Evolutionary conservation across 2,329 filamentous ascomycete genomes (phyloP).

Genomic region (Apiospora sp.): DNA sequence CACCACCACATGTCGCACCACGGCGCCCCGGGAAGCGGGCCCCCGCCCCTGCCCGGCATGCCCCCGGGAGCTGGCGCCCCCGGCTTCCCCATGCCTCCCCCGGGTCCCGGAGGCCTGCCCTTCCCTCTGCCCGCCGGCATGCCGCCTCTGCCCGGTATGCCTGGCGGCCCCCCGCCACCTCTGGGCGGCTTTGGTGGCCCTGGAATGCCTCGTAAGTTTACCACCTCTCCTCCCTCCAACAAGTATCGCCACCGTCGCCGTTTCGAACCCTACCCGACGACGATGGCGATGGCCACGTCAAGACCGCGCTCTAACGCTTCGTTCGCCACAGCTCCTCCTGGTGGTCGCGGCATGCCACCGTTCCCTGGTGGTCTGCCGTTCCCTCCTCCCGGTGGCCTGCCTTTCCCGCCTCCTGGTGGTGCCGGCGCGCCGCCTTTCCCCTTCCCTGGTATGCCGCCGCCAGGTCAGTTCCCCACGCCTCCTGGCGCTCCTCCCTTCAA

Average conservation of each 20-base stretch:
- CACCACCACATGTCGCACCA: slow-evolving; percentile 40
- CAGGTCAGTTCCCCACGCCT: slow-evolving; percentile 48
- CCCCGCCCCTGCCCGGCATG: slow-evolving; percentile 61
- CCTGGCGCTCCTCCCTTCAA: slow-evolving; percentile 45
- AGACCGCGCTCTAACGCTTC: slow-evolving; percentile 24
- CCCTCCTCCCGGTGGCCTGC: slow-evolving; percentile 42
- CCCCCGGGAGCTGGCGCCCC: slow-evolving; percentile 48
- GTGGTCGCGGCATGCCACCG: slow-evolving; percentile 48
- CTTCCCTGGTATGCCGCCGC: slow-evolving; percentile 54
- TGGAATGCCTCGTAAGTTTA: slow-evolving; percentile 63
- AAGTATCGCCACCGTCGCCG: slow-evolving; percentile 24
- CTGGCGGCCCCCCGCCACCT: slow-evolving; percentile 13
- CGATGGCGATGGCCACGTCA: not conserved
- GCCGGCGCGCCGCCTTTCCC: slow-evolving; percentile 59
- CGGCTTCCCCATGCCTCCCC: slow-evolving; percentile 52
- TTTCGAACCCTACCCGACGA: slow-evolving; percentile 5
- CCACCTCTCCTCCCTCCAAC: not conserved
- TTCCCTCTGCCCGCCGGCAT: slow-evolving; percentile 60
- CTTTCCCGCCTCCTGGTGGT: slow-evolving; percentile 46
- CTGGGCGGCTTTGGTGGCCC: slow-evolving; percentile 30
- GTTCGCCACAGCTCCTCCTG: slow-evolving; percentile 41
- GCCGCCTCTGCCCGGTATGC: slow-evolving; percentile 41
- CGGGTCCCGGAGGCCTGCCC: slow-evolving; percentile 52
- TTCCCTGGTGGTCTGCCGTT: slow-evolving; percentile 52
- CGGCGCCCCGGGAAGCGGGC: slow-evolving; percentile 42